A percentile compares a stretch with the other conserved stretches of the same genome.
phyloP scores from a whole-genome alignment of 2,329 filamentous ascomycete genomes.

The Harringtonia aguacate region DNA sequence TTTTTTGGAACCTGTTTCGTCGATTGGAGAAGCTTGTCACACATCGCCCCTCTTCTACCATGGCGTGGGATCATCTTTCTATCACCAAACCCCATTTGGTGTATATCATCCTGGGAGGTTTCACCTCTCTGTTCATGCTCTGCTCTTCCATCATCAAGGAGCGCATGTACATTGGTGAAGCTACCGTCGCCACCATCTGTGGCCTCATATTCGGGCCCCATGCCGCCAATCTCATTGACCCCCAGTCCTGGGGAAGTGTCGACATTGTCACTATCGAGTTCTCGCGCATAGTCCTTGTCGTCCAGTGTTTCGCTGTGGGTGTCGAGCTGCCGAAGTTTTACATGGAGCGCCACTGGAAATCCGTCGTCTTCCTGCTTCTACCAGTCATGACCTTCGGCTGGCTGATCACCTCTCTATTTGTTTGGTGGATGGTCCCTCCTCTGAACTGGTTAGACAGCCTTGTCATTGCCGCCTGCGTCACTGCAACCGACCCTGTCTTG shows the following conservation, averaged over 20 bases:
- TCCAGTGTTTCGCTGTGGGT: conserved; percentile 86
- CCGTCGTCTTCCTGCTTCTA: conserved; percentile 75
- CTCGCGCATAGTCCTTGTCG: conserved; percentile 78
- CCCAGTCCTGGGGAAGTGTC: conserved; percentile 64
- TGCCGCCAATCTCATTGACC: conserved; percentile 72
- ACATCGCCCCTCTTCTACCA: conserved; percentile 29
- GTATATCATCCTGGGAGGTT: conserved; percentile 95
- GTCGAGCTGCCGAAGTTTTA: conserved; percentile 88
- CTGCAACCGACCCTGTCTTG: conserved; percentile 91
- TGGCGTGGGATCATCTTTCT: conserved; percentile 72
- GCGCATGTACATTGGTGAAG: conserved; percentile 96
- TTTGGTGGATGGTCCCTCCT: conserved; percentile 78
- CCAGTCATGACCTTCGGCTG: conserved; percentile 98
- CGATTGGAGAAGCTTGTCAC: no score
- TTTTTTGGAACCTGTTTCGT: no score
- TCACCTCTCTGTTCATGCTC: conserved; percentile 96
- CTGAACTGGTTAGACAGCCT: conserved; percentile 86
- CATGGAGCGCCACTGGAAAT: conserved; percentile 97
- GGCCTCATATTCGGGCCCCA: conserved; percentile 85
- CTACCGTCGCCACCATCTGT: conserved; percentile 81
- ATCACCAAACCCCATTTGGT: conserved; percentile 95
- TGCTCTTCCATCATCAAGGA: conserved; percentile 98
- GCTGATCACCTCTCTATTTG: conserved; percentile 83
- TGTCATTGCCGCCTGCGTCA: conserved; percentile 83
- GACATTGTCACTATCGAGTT: conserved; percentile 85